Conservation (phyloP, 768 basidiomycete genomes). For the Vararia minispora region DNA sequence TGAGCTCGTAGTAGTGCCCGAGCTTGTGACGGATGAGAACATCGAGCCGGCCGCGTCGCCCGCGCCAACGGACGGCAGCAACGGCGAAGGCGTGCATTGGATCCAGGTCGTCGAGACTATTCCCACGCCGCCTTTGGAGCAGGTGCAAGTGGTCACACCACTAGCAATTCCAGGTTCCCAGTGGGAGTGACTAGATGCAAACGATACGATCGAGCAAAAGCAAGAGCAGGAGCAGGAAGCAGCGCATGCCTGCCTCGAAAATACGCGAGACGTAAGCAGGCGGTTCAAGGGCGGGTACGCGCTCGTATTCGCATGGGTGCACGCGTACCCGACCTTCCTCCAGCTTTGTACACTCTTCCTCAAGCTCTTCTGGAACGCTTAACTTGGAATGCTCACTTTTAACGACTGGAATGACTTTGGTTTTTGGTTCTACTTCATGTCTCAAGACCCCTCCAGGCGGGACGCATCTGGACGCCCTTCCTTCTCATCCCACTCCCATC, state of each 20-base stretch:
- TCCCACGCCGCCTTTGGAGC: too few species aligned
- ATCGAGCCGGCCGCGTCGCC: slow-evolving; percentile 6
- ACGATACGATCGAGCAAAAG: neutral
- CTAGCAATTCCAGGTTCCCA: too few species aligned
- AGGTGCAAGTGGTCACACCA: too few species aligned
- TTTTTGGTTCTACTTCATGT: too few species aligned
- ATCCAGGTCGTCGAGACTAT: slow-evolving; percentile 9
- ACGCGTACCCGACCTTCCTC: slow-evolving; percentile 6
- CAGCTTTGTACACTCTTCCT: slow-evolving; percentile 10
- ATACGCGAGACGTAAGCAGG: neutral
- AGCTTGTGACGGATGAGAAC: slow-evolving; percentile 15
- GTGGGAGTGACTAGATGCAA: neutral
- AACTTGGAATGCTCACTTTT: too few species aligned
- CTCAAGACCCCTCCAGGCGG: too few species aligned
- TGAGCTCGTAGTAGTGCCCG: slow-evolving; percentile 9
- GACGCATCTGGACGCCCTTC: too few species aligned
- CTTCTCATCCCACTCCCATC: too few species aligned
- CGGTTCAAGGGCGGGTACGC: slow-evolving; percentile 4
- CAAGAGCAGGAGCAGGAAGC: slow-evolving; percentile 2
- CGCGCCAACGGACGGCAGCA: slow-evolving; percentile 8
- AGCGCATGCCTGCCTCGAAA: neutral
- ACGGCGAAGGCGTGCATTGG: slow-evolving; percentile 9
- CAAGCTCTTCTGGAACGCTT: too few species aligned
- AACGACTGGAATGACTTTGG: too few species aligned
- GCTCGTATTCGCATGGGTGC: slow-evolving; percentile 8